phyloP scores from a whole-genome alignment of 2,329 filamentous ascomycete species.

The Penicillium palitans region DNA sequence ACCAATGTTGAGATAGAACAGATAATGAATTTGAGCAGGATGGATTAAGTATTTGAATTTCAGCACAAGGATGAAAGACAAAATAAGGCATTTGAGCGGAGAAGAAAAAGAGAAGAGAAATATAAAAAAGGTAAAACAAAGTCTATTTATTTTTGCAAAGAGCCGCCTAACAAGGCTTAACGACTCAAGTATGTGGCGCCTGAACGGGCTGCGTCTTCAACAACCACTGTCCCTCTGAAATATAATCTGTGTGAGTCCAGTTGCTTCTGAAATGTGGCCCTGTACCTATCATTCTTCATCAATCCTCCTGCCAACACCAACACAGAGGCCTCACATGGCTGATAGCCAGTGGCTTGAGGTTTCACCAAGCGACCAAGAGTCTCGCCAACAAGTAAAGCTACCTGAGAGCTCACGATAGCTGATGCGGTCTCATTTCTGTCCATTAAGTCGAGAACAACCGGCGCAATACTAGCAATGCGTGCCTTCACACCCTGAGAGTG shows the following conservation, averaged over 20 bases:
- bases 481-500: conserved; percentile 12
- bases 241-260: conserved; percentile 6
- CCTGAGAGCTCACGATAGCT: conserved; percentile 16
- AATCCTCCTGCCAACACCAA: conserved; percentile 25
- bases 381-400: conserved; percentile 12
- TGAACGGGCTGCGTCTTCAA: conserved; percentile 16
- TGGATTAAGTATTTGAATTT: not conserved
- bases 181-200: conserved; percentile 8
- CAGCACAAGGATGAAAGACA: not conserved
- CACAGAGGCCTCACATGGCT: conserved; percentile 9
- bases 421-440: conserved; percentile 5
- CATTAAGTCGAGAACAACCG: conserved; percentile 15
- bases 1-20: conserved; percentile 5
- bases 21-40: not conserved
- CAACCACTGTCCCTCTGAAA: conserved; percentile 12
- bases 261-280: conserved; percentile 5
- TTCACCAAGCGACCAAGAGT: conserved; percentile 19
- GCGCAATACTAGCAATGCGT: conserved; percentile 22
- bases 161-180: not conserved
- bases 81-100: not conserved
- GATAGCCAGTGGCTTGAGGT: conserved; percentile 11
- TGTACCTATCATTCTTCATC: conserved; percentile 22
- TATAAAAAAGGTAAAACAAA: not conserved
- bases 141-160: not conserved
- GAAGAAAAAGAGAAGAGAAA: not conserved